Conservation (phyloP, 176 grass and related monocot species). For the Musa itinerans region DNA sequence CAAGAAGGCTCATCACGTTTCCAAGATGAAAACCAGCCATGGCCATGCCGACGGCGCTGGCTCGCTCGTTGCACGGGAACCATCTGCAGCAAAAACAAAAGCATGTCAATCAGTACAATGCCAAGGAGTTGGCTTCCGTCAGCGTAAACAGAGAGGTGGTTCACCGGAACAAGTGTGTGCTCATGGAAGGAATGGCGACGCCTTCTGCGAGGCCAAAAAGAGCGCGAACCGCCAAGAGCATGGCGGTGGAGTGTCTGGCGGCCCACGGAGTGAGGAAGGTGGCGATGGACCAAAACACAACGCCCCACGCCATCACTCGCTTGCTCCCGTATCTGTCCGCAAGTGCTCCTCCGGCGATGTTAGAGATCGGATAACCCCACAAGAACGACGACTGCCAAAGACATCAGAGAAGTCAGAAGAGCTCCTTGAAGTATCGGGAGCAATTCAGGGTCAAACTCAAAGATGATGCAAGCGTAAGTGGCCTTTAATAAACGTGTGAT, state of each 20-base stretch:
- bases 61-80: constrained; percentile 85
- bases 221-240: constrained; percentile 61
- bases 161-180: constrained; percentile 83
- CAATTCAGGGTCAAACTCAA: no score
- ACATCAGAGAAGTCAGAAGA: neutral
- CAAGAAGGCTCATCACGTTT: constrained; percentile 87
- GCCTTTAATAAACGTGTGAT: no score
- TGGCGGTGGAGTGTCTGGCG: constrained; percentile 45
- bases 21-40: constrained; percentile 98
- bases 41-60: constrained; percentile 74
- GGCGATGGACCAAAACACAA: constrained; percentile 75
- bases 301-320: constrained; percentile 79
- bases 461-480: no score
- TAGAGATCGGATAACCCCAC: constrained; percentile 87
- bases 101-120: neutral
- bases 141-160: neutral
- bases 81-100: constrained; percentile 47
- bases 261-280: constrained; percentile 96
- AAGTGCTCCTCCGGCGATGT: constrained; percentile 81
- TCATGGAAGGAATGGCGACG: constrained; percentile 95
- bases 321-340: constrained; percentile 88
- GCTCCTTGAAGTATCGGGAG: neutral
- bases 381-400: constrained; percentile 79
- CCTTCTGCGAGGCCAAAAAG: constrained; percentile 89
- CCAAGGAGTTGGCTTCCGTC: no score